These are phyloP conservation scores for Aspergillus saccharolyticus DNA, from an alignment of 495 filamentous ascomycete genomes.

Conservation along the genomic window DNA sequence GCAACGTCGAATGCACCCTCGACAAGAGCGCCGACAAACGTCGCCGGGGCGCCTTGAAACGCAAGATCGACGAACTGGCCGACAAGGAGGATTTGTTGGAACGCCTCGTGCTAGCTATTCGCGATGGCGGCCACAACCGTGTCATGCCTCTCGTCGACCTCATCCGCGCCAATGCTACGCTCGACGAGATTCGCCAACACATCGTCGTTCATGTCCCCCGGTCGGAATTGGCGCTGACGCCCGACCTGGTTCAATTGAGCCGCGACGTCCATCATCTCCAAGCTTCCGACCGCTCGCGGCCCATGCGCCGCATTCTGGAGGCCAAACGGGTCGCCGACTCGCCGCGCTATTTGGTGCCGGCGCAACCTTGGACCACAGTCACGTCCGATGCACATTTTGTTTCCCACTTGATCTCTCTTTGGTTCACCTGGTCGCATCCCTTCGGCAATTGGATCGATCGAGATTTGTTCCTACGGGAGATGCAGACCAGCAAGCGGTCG, in stretches of 20 bases:
- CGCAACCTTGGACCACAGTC: constrained; percentile 38
- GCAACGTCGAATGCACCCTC: constrained; percentile 25
- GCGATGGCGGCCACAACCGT: constrained; percentile 17
- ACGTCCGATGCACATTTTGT: constrained; percentile 37
- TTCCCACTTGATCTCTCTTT: constrained; percentile 38
- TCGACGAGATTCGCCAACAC: constrained; percentile 29
- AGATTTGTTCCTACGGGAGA: constrained; percentile 36
- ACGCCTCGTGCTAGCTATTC: constrained; percentile 25
- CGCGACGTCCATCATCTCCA: constrained; percentile 14
- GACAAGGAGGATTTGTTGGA: constrained; percentile 27
- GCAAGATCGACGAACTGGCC: constrained; percentile 31
- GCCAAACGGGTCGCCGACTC: constrained; percentile 19
- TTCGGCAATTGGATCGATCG: constrained; percentile 37
- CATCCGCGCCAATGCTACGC: constrained; percentile 31
- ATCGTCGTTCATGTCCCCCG: constrained; percentile 26
- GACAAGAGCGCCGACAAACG: constrained; percentile 32
- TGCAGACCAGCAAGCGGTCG: constrained; percentile 21
- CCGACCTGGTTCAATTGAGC: constrained; percentile 22
- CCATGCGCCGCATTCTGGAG: constrained; percentile 22
- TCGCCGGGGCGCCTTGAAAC: constrained; percentile 30
- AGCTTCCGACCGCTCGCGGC: constrained; percentile 7
- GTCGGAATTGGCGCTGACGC: constrained; percentile 20
- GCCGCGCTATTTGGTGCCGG: constrained; percentile 27
- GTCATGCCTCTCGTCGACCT: constrained; percentile 27
- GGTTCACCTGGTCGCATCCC: constrained; percentile 42